Percentiles rank a stretch among this genome's conserved stretches.
These are phyloP conservation scores for Azolla pinnata DNA, from an alignment of 75 land plant species.

Conservation along the genomic window DNA sequence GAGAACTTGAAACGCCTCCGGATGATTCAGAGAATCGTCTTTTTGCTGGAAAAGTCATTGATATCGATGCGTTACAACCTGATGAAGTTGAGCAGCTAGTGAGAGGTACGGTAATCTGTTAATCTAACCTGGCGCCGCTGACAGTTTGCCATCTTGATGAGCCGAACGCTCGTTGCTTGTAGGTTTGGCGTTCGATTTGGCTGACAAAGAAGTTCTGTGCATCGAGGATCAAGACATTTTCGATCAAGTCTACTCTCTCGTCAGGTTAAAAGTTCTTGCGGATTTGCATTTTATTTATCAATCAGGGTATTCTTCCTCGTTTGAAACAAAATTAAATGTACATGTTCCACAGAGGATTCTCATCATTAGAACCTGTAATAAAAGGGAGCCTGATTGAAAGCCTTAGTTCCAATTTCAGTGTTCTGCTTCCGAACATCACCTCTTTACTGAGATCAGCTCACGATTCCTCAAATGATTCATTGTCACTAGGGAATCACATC, in stretches of 20 bases:
- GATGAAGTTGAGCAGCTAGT: conserved; percentile 74
- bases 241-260: conserved; percentile 74
- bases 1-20: conserved; percentile 45
- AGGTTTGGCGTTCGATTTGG: conserved; percentile 84
- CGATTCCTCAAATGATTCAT: conserved; percentile 12
- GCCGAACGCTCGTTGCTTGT: neutral
- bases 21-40: conserved; percentile 36
- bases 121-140: neutral
- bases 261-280: conserved; percentile 25
- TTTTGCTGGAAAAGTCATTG: conserved; percentile 36
- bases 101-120: conserved; percentile 40
- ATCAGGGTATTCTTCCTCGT: neutral
- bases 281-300: neutral
- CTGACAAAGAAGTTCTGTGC: conserved; percentile 80
- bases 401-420: conserved; percentile 77
- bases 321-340: neutral
- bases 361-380: conserved; percentile 28
- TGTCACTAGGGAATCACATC: conserved; percentile 33
- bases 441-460: conserved; percentile 36
- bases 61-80: conserved; percentile 32
- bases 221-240: conserved; percentile 82
- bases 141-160: neutral
- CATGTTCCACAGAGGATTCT: conserved; percentile 30
- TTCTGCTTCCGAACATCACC: conserved; percentile 67
- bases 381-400: conserved; percentile 66